Evolutionary conservation across 805 yeast genomes (phyloP), one percentile per base, ranked within the genome.

Genomic region (Candida berthetii): DNA sequence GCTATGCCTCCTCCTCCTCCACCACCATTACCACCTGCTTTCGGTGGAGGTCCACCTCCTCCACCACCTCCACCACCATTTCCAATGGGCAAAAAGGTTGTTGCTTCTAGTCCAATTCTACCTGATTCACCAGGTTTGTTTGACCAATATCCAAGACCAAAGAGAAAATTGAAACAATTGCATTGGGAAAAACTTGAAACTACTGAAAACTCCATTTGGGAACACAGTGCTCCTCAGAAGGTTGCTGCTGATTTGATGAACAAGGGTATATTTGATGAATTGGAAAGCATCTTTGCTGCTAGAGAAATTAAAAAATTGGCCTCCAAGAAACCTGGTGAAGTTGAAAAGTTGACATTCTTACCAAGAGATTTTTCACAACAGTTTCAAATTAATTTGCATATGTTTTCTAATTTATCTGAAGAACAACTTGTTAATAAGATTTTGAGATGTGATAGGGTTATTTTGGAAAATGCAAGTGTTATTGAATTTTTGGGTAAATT

Each of bases 171-270:
- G 64, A 85, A 83, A 54, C 95, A 85, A 53, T 74, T 85, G 47
- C 95, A 85, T 52, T 85, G 93, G 95, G 93, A 85, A 47, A 83
- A 78, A 53, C 64, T 85, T 36, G 85, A 80, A 13, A 60, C 68
- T 38, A 65, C 80, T 14, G 65, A 69, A 15, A 68, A 74, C 34
- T 81, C 93, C 0, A 71, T 85, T 49, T 85, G 95, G 95, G 69
- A 69, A 25, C 59, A 62, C 17, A 51, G 62, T 14, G 52, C 64
- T 1, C 68, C 73, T 37, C 72, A 75, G 17, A 65, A 66, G 0
- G 61, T 76, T 37, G 76, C 72, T 3, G 65, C 61, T 34, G 78
- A 74, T 19, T 66, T 85, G 45, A 61, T 74, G 60, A 63, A 70
- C 17, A 66, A 65, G 41, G 93, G 93, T 40, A 71, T 85, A 11